These are phyloP conservation scores for Elsinoe fawcettii DNA, from an alignment of 2,329 filamentous ascomycete species.

Conservation along the genomic window DNA sequence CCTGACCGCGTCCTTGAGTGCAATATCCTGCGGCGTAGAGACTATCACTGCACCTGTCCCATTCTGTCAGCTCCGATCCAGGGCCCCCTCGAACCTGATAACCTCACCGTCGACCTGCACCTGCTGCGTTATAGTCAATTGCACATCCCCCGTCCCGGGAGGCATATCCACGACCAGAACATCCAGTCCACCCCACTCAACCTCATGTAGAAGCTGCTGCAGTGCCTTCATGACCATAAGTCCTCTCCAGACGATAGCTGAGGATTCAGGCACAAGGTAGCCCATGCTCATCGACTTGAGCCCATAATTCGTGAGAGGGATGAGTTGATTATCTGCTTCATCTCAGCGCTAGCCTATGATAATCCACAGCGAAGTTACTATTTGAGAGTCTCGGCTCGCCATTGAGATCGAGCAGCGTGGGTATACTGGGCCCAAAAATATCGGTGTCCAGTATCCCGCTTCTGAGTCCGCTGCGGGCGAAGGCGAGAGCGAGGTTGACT, in stretches of 20 bases:
- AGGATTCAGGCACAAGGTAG: slow-evolving; percentile 71
- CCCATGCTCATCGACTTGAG: slow-evolving; percentile 99
- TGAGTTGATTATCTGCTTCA: slow-evolving; percentile 61
- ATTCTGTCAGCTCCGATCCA: neutral
- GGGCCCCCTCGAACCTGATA: too few relatives aligned
- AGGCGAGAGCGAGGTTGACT: slow-evolving; percentile 76
- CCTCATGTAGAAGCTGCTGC: slow-evolving; percentile 89
- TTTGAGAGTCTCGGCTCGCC: slow-evolving; percentile 63
- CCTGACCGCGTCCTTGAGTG: slow-evolving; percentile 83
- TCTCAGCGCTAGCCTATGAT: neutral
- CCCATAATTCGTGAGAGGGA: slow-evolving; percentile 89
- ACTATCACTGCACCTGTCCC: slow-evolving; percentile 69
- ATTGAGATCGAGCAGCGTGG: slow-evolving; percentile 64
- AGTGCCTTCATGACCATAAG: slow-evolving; percentile 97
- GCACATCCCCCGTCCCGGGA: slow-evolving; percentile 90
- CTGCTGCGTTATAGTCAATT: slow-evolving; percentile 94
- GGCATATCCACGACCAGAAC: slow-evolving; percentile 84
- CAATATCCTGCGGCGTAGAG: slow-evolving; percentile 87
- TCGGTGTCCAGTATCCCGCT: slow-evolving; percentile 90
- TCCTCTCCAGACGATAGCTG: slow-evolving; percentile 88
- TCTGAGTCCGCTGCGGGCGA: slow-evolving; percentile 72
- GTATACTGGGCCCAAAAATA: slow-evolving; percentile 93
- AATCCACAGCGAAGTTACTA: slow-evolving; percentile 43
- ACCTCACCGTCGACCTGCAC: slow-evolving; percentile 69
- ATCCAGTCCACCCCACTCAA: slow-evolving; percentile 87